phyloP scores from a whole-genome alignment of 306 rosid species.

The Cajanus cajan region DNA sequence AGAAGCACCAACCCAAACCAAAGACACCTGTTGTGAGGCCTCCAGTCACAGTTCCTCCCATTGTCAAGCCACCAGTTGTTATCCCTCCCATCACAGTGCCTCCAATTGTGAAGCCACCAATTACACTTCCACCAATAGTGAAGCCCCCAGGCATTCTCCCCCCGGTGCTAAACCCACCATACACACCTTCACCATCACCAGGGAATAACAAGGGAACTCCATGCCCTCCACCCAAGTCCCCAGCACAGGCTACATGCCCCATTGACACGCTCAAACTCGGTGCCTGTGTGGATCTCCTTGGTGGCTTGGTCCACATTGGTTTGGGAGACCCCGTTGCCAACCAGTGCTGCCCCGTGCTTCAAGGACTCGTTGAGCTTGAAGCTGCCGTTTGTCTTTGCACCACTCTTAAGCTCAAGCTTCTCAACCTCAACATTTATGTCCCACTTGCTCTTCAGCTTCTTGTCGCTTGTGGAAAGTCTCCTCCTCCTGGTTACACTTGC shows the following conservation, averaged over 20 bases:
- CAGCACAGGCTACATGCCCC: slow-evolving; percentile 61
- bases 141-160: slow-evolving; percentile 39
- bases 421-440: slow-evolving; percentile 77
- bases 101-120: slow-evolving; percentile 37
- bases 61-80: slow-evolving; percentile 30
- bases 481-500: slow-evolving; percentile 99
- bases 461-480: slow-evolving; percentile 81
- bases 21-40: slow-evolving; percentile 23
- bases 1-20: slow-evolving; percentile 47
- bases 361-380: slow-evolving; percentile 73
- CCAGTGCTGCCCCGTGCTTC: slow-evolving; percentile 74
- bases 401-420: slow-evolving; percentile 76
- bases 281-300: slow-evolving; percentile 79
- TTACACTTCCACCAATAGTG: slow-evolving; percentile 32
- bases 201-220: slow-evolving; percentile 16
- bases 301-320: slow-evolving; percentile 77
- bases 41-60: slow-evolving; percentile 14
- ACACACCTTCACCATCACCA: slow-evolving; percentile 8
- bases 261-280: slow-evolving; percentile 84
- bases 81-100: slow-evolving; percentile 26
- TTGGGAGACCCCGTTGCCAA: slow-evolving; percentile 74
- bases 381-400: slow-evolving; percentile 96
- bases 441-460: slow-evolving; percentile 95
- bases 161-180: slow-evolving; percentile 9
- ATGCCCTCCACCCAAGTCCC: slow-evolving; percentile 47